Conservation (phyloP, 176 grass and related monocot genomes). For the Elaeis guineensis region DNA sequence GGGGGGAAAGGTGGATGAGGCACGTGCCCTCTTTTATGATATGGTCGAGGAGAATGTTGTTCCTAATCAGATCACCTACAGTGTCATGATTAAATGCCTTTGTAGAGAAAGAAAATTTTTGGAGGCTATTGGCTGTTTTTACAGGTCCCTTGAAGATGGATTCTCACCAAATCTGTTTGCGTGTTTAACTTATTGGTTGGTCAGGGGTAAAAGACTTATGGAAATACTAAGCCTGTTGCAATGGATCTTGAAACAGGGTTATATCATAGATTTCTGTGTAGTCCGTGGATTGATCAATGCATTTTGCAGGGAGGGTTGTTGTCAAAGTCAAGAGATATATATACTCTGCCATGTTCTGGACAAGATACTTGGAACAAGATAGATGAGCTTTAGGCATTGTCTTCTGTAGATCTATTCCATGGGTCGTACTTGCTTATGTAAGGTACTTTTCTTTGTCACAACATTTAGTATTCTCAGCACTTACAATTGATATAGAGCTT, state of each 20-base stretch:
- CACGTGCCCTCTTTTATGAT: slow-evolving; percentile 31
- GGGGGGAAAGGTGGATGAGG: slow-evolving; percentile 35
- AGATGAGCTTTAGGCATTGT: no score
- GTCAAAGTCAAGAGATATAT: slow-evolving; percentile 55
- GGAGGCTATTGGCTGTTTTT: slow-evolving; percentile 50
- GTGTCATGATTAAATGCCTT: slow-evolving; percentile 52
- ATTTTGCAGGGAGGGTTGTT: slow-evolving; percentile 66
- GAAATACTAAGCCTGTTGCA: slow-evolving; percentile 43
- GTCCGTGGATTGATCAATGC: slow-evolving; percentile 41
- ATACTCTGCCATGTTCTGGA: slow-evolving; percentile 58
- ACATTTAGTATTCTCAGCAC: no score
- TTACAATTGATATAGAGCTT: no score
- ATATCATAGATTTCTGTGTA: slow-evolving; percentile 46
- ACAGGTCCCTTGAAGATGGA: slow-evolving; percentile 36
- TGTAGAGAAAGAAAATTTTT: slow-evolving; percentile 51
- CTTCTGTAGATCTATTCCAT: no score
- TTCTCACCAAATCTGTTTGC: slow-evolving; percentile 31
- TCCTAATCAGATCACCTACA: slow-evolving; percentile 44
- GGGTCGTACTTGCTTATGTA: no score
- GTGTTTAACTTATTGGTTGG: slow-evolving; percentile 44
- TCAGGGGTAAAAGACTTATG: slow-evolving; percentile 37
- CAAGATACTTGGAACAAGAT: slow-evolving; percentile 51
- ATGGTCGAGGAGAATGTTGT: slow-evolving; percentile 46
- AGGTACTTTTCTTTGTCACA: no score
- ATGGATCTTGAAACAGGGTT: slow-evolving; percentile 48